Evolutionary conservation across 768 basidiomycete species (phyloP).

Genomic region (Neoboletus subvelutipes): DNA sequence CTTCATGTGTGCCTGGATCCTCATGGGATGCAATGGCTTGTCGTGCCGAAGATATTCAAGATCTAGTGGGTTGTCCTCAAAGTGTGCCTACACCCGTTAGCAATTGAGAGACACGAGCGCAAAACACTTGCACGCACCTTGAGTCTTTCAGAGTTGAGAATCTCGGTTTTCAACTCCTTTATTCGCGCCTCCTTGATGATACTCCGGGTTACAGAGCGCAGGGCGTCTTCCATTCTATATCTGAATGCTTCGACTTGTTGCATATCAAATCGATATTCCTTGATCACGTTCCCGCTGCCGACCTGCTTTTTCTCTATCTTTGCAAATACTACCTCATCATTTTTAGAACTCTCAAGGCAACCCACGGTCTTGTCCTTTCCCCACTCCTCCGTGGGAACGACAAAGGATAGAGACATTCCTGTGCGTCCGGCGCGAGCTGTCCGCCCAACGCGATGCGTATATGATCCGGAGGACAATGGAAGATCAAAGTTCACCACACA

Average conservation of each 20-base stretch:
- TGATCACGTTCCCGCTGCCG: conserved; percentile 52
- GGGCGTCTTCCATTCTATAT: conserved; percentile 96
- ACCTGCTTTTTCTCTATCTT: conserved; percentile 78
- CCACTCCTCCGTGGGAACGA: conserved; percentile 69
- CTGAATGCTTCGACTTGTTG: conserved; percentile 96
- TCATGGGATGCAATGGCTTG: conserved; percentile 86
- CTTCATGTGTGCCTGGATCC: conserved; percentile 93
- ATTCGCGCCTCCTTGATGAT: conserved; percentile 88
- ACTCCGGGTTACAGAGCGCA: conserved; percentile 83
- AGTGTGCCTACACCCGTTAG: conserved; percentile 71
- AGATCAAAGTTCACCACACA: conserved; percentile 99
- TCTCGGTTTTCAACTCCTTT: conserved; percentile 91
- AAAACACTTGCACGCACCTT: conserved; percentile 56
- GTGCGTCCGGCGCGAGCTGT: conserved; percentile 95
- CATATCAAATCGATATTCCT: conserved; percentile 94
- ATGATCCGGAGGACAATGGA: conserved; percentile 82
- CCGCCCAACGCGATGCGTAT: conserved; percentile 94
- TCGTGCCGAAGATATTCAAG: conserved; percentile 92
- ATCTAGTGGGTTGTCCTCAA: conserved; percentile 95
- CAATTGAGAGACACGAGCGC: neutral
- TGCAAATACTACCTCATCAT: conserved; percentile 64
- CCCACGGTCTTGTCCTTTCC: conserved; percentile 76
- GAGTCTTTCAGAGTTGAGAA: conserved; percentile 93
- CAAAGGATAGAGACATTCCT: conserved; percentile 88
- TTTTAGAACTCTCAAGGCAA: conserved; percentile 61